A percentile compares a stretch with the other conserved stretches of the same genome.
Evolutionary conservation across 495 filamentous ascomycete species (phyloP).

Genomic region (Penicillium dipodomyicola): DNA sequence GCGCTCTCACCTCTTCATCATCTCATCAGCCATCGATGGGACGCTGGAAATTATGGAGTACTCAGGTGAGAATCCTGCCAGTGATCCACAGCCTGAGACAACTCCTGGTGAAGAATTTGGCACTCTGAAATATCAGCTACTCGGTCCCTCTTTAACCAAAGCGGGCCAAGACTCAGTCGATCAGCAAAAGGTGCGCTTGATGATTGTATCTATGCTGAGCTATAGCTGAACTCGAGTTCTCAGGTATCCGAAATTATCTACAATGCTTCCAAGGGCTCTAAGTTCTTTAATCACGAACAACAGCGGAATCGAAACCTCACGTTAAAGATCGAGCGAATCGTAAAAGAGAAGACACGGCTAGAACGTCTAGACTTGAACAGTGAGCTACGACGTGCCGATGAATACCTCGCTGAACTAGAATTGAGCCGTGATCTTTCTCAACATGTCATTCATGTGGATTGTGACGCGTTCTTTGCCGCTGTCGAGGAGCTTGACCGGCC

Average conservation of each 20-base stretch:
- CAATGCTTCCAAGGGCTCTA: conserved; percentile 93
- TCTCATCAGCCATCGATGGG: conserved; percentile 18
- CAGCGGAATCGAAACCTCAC: conserved; percentile 78
- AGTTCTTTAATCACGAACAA: conserved; percentile 94
- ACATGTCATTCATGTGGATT: conserved; percentile 87
- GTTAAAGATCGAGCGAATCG: conserved; percentile 78
- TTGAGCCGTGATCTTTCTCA: conserved; percentile 77
- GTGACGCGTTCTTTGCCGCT: conserved; percentile 96
- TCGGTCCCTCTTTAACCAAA: conserved; percentile 94
- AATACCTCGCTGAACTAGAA: conserved; percentile 78
- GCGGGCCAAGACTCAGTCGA: conserved; percentile 93
- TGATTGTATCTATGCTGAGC: background rate
- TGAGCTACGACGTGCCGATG: conserved; percentile 75
- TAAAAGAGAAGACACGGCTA: conserved; percentile 71
- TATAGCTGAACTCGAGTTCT: background rate
- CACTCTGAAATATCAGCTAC: conserved; percentile 64
- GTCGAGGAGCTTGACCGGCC: conserved; percentile 92
- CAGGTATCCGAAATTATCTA: conserved; percentile 96
- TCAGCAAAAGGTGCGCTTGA: conserved; percentile 66
- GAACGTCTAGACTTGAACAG: conserved; percentile 70
- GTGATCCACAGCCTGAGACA: conserved; percentile 11
- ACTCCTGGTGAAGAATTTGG: conserved; percentile 37
- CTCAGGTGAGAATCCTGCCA: conserved; percentile 21
- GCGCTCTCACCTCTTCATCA: conserved; percentile 9
- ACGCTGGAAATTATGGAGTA: conserved; percentile 26